Evolutionary conservation across 2,329 filamentous ascomycete genomes (phyloP), one percentile per base, ranked within the genome.

Genomic region (Sporothrix brunneoviolacea): DNA sequence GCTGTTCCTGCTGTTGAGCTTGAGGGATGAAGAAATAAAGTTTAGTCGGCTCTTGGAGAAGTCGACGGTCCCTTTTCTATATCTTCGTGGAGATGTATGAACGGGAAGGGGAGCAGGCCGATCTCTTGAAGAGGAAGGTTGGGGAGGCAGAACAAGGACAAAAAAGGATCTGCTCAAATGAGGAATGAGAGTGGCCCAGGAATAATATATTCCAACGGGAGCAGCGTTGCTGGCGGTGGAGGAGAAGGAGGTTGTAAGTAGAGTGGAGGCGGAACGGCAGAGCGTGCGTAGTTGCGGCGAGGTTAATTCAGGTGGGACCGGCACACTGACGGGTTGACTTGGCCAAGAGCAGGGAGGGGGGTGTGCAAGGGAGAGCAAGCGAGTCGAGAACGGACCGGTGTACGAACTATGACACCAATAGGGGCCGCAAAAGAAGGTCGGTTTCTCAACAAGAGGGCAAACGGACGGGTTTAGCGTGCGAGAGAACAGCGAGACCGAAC

Each of bases 141-240:
- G 28, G 19, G 28, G n/a, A 4, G 10, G 16, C 35, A 32, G 13
- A 27, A 39, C n/a, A 33, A 48, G 21, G 19, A 37, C 9, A 41
- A 30, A 35, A 16, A 39, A 39, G 36, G 38, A 39, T 51, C 30
- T 24, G n/a, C 45, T 51, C 32, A 21, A 35, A 41, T 19, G 19
- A 54, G 51, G 55, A 56, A 55, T 52, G 55, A 35, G 47, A 48
- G 54, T 41, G 43, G 54, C 49, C 37, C 44, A 52, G 51, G 42
- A 52, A 54, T 56, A 56, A 53, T 59, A 57, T 57, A 58, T 57
- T 51, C 41, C 42, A 19, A 38, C 38, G 48, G 51, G 42, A 46
- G 33, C 43, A 45, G 54, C 46, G 52, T 55, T 53, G 50, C 28
- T 56, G 49, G 45, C 28, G 38, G 54, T 51, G 54, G 55, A 35